phyloP scores from a whole-genome alignment of 768 basidiomycete species.

The Boletus edulis region DNA sequence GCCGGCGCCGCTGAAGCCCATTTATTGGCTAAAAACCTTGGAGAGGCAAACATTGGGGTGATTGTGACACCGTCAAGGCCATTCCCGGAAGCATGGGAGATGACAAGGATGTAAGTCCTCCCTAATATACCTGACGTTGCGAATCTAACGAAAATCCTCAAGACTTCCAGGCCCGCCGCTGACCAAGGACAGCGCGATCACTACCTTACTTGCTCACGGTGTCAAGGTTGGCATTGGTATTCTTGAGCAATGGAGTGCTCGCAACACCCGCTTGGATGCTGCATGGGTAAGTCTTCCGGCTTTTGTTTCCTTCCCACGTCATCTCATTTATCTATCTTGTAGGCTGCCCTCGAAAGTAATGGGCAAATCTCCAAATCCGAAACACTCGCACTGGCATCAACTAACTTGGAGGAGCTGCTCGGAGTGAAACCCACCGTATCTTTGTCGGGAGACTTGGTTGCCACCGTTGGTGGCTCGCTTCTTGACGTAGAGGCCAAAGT shows the following conservation, averaged over 20 bases:
- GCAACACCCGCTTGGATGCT: conserved; percentile 76
- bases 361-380: conserved; percentile 40
- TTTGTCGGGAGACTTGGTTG: conserved; percentile 52
- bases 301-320: conserved; percentile 24
- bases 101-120: conserved; percentile 33
- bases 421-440: conserved; percentile 20
- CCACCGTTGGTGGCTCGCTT: conserved; percentile 50
- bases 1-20: conserved; percentile 69
- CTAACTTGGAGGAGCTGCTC: conserved; percentile 51
- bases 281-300: conserved; percentile 61
- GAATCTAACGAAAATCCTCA: conserved; percentile 7
- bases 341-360: conserved; percentile 41
- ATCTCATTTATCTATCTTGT: conserved; percentile 8
- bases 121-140: background rate
- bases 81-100: conserved; percentile 74
- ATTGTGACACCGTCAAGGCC: conserved; percentile 65
- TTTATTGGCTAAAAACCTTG: conserved; percentile 70
- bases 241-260: conserved; percentile 64
- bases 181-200: conserved; percentile 50
- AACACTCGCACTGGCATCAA: conserved; percentile 52
- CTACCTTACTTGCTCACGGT: conserved; percentile 59
- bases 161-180: conserved; percentile 32
- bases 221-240: conserved; percentile 74
- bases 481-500: conserved; percentile 48
- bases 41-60: conserved; percentile 64